These are phyloP conservation scores for Saccharum hybrid DNA, from an alignment of 202 grass and related monocot species.

Conservation along the genomic window DNA sequence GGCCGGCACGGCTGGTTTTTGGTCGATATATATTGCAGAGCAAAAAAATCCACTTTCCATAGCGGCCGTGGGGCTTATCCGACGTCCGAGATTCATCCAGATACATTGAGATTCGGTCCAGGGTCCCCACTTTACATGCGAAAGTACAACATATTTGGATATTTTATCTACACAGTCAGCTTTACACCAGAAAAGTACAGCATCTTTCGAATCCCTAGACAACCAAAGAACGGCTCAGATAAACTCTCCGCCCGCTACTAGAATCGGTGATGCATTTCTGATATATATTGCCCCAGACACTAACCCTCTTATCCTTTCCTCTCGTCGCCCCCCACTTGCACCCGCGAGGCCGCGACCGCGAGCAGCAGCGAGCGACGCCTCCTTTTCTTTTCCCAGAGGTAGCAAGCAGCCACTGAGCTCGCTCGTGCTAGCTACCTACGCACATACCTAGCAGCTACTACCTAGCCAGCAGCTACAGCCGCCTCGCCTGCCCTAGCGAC, in stretches of 20 bases:
- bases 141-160: no score
- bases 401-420: conserved; percentile 46
- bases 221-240: no score
- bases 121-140: no score
- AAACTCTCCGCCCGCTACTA: no score
- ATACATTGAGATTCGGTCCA: no score
- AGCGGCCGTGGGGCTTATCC: no score
- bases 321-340: conserved; percentile 52
- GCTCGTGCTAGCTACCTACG: conserved; percentile 37
- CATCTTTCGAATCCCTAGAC: no score
- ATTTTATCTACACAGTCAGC: no score
- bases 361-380: not conserved
- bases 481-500: conserved; percentile 38
- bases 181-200: no score
- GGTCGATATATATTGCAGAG: conserved; percentile 38
- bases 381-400: conserved; percentile 33
- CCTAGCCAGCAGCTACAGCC: conserved; percentile 1
- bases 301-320: conserved; percentile 66
- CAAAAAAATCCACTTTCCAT: no score
- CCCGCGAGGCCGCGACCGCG: conserved; percentile 1
- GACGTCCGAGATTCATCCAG: no score
- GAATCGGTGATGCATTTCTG: no score
- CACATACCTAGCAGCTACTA: not conserved
- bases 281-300: conserved; percentile 40
- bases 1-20: not conserved